These are phyloP conservation scores for Sindora glabra DNA, from an alignment of 306 rosid genomes.

Conservation along the genomic window DNA sequence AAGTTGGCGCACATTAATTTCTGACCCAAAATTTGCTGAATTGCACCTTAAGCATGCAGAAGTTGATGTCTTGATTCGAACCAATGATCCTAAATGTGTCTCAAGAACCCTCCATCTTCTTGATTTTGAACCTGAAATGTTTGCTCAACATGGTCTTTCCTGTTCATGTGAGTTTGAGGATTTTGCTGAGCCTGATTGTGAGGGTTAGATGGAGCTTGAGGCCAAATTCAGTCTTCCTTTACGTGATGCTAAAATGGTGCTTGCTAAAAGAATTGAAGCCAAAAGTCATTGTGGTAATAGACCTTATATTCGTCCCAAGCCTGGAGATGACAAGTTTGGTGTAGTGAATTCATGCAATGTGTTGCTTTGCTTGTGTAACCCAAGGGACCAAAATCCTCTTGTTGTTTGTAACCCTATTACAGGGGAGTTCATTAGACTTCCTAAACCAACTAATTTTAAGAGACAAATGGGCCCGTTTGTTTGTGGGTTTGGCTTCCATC, in stretches of 20 bases:
- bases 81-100: background rate
- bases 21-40: conserved; percentile 16
- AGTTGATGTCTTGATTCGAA: background rate
- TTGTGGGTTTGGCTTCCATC: conserved; percentile 4
- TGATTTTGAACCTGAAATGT: conserved; percentile 1
- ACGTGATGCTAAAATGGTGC: background rate
- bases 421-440: conserved; percentile 14
- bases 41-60: background rate
- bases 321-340: background rate
- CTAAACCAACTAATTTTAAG: background rate
- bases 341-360: conserved; percentile 20
- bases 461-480: background rate
- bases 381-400: background rate
- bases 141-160: background rate
- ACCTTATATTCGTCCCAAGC: background rate
- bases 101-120: conserved; percentile 14
- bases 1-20: conserved; percentile 9
- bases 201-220: background rate
- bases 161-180: background rate
- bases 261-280: background rate
- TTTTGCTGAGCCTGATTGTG: background rate
- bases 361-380: conserved; percentile 15
- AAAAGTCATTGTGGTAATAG: background rate
- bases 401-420: conserved; percentile 18
- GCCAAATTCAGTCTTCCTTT: conserved; percentile 19